phyloP scores from a whole-genome alignment of 768 basidiomycete species.

The Leucocoprinus sp. region DNA sequence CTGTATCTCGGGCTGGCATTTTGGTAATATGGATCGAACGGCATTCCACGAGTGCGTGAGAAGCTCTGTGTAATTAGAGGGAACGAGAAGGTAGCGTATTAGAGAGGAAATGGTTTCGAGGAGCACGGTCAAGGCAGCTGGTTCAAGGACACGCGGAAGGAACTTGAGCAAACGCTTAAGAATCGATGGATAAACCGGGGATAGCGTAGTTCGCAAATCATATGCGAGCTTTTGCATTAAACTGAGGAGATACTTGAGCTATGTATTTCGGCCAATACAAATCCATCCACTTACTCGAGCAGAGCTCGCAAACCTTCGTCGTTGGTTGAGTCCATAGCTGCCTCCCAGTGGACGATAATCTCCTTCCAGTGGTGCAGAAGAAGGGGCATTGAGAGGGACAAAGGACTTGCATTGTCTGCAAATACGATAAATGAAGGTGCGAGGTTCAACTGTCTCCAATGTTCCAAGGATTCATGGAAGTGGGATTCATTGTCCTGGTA shows the following conservation, averaged over 20 bases:
- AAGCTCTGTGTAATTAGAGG: constrained; percentile 45
- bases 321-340: constrained; percentile 47
- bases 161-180: constrained; percentile 48
- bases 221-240: constrained; percentile 72
- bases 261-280: neutral
- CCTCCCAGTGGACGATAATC: constrained; percentile 57
- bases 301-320: constrained; percentile 67
- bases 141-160: constrained; percentile 50
- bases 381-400: constrained; percentile 71
- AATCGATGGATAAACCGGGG: constrained; percentile 50
- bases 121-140: constrained; percentile 51
- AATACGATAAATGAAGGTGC: constrained; percentile 68
- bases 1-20: constrained; percentile 65
- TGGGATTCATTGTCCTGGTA: constrained; percentile 68
- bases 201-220: constrained; percentile 72
- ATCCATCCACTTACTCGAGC: constrained; percentile 54
- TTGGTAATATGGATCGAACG: constrained; percentile 42
- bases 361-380: constrained; percentile 75
- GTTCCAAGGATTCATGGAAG: constrained; percentile 64
- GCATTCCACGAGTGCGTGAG: constrained; percentile 54
- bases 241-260: constrained; percentile 28
- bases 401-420: constrained; percentile 46
- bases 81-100: constrained; percentile 68
- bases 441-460: constrained; percentile 78
- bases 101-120: constrained; percentile 60